These are phyloP conservation scores for Bipolaris sorokiniana DNA, from an alignment of 2,329 filamentous ascomycete species.

Conservation along the genomic window DNA sequence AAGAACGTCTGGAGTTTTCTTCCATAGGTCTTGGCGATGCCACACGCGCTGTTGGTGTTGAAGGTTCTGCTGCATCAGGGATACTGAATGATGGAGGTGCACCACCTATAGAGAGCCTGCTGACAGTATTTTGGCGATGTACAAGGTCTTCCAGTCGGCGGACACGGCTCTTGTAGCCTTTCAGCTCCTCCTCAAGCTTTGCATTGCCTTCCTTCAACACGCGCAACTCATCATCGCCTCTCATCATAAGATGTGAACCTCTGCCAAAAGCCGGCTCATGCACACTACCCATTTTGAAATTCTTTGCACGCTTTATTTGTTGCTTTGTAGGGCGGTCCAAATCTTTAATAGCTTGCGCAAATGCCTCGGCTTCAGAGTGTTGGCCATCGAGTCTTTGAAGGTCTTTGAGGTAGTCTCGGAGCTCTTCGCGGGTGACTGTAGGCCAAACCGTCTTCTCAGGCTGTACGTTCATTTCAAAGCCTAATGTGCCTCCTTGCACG, in stretches of 20 bases:
- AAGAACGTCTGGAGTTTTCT: slow-evolving; percentile 63
- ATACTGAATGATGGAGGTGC: slow-evolving; percentile 48
- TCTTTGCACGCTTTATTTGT: slow-evolving; percentile 84
- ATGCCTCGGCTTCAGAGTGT: slow-evolving; percentile 69
- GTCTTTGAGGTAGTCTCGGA: slow-evolving; percentile 73
- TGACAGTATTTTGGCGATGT: slow-evolving; percentile 74
- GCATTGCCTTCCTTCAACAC: slow-evolving; percentile 59
- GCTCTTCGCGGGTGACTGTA: slow-evolving; percentile 72
- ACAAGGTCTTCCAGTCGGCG: slow-evolving; percentile 89
- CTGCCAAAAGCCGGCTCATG: slow-evolving; percentile 89
- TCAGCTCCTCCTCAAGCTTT: slow-evolving; percentile 67
- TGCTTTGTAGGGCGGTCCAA: slow-evolving; percentile 83
- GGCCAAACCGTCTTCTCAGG: slow-evolving; percentile 85
- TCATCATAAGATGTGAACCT: slow-evolving; percentile 76
- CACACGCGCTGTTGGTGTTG: slow-evolving; percentile 45
- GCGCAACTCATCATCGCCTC: slow-evolving; percentile 82
- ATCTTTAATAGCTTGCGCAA: slow-evolving; percentile 78
- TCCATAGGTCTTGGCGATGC: slow-evolving; percentile 48
- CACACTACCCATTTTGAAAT: slow-evolving; percentile 95
- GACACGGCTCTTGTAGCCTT: slow-evolving; percentile 89
- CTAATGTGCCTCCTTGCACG: slow-evolving; percentile 71
- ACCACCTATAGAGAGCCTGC: slow-evolving; percentile 60
- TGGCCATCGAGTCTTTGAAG: slow-evolving; percentile 71
- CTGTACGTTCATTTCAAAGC: slow-evolving; percentile 83
- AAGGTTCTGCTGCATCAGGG: slow-evolving; percentile 44